Base-by-base conservation (phyloP, 2,329 filamentous ascomycete species). In the Aspergillus calidoustus region DNA sequence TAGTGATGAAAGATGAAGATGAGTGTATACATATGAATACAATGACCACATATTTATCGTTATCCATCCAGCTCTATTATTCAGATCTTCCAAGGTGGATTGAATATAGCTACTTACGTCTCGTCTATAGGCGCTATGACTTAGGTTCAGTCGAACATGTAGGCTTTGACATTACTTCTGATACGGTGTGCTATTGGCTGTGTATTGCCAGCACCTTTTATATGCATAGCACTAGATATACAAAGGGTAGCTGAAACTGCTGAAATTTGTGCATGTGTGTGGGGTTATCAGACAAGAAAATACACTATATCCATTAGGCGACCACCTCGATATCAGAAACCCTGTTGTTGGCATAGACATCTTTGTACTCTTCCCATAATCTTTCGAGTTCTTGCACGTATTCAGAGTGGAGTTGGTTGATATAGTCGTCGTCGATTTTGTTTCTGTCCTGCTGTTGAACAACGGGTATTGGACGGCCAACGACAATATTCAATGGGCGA, bases 401-500 rank as follows among this genome's bases (percentile, higher is more conserved):
- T 67, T 88, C 79, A 23, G 82, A 83, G 76, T 98, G 95, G 63
- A 97, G 82, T 68, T 90, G 81, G 71, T 97, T 89, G 64, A 98
- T 88, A 69, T 96, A 92, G 7, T 83, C 84, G 63, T 90, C 86
- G 25, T 89, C 85, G 1, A 94, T 91, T 63, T 88, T 86, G 38
- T 85, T 80, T 41, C 75, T 71, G 22, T 83, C 79, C 64, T 84
- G 81, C 54, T 84, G 77, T 71, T 84, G 83, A 54, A 85, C 80
- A 6, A 97, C 89, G 64, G 83, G 82, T 64, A 97, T 92, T 0
- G 94, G 93, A 56, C 86, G 84, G 3, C 94, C 94, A 15, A 97
- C 91, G 13, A 99, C 93, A 52, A 97, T 87, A 73, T 98, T 95
- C 62, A 99, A 82, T 11, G 92, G 89, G 54, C 89, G 84, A 13